phyloP scores from a whole-genome alignment of 139 green algal species.

The Axilococcus clingmanii region DNA sequence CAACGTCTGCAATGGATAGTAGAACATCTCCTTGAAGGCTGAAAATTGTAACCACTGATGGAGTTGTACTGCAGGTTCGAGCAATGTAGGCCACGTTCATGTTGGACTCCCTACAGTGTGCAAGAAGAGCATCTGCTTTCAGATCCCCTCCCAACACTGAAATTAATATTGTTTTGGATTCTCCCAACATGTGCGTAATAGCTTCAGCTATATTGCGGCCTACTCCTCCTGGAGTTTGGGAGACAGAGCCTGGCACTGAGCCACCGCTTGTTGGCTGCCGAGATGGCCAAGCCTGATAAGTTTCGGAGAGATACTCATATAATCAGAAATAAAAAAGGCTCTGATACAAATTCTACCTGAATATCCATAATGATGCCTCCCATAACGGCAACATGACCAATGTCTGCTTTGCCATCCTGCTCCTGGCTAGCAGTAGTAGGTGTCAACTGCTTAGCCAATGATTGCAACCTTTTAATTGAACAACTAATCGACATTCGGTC shows the following conservation, averaged over 20 bases:
- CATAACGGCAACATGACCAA: no score
- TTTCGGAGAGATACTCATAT: no score
- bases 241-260: slow-evolving; percentile 31
- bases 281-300: not conserved
- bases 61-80: slow-evolving; percentile 3
- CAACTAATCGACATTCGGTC: no score
- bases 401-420: no score
- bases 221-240: slow-evolving; percentile 39
- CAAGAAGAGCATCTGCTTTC: slow-evolving; percentile 28
- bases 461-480: no score
- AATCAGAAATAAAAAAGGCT: no score
- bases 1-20: slow-evolving; percentile 49
- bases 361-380: slow-evolving; percentile 30
- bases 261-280: slow-evolving; percentile 7
- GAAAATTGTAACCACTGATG: slow-evolving; percentile 10
- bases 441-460: no score
- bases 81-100: slow-evolving; percentile 12
- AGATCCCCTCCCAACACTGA: slow-evolving; percentile 35
- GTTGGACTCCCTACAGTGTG: slow-evolving; percentile 1
- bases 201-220: slow-evolving; percentile 48
- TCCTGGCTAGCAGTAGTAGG: no score
- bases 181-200: slow-evolving; percentile 5
- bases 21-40: slow-evolving; percentile 45
- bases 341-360: slow-evolving; percentile 24
- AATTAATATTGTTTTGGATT: slow-evolving; percentile 21